These are phyloP conservation scores for Arabidopsis thaliana DNA, from an alignment of 345 rosid genomes.

Conservation along the genomic window DNA sequence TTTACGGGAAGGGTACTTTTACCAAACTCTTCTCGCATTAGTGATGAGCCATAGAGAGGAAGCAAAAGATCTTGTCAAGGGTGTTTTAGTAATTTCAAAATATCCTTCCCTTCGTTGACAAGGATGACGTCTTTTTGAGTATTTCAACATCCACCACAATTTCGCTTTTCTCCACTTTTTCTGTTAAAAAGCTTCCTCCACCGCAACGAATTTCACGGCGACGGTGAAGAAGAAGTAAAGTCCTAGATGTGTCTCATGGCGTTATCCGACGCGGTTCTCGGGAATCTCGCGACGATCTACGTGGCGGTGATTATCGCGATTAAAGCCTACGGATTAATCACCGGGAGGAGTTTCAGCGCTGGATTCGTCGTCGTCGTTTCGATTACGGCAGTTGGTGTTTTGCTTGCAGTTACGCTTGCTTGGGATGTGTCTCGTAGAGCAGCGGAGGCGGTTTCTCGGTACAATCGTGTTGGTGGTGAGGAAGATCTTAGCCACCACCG, in stretches of 20 bases:
- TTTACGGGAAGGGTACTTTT: not conserved
- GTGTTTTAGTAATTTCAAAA: not conserved
- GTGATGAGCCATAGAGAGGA: too few relatives aligned
- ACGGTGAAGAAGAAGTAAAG: not conserved
- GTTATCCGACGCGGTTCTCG: conserved; percentile 79
- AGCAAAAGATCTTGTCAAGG: not conserved
- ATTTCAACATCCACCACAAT: conserved; percentile 23
- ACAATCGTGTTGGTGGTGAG: conserved; percentile 35
- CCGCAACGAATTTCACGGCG: conserved; percentile 22
- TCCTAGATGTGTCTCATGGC: conserved; percentile 59
- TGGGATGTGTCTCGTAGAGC: conserved; percentile 93
- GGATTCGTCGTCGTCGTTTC: conserved; percentile 73
- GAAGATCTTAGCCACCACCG: conserved; percentile 43
- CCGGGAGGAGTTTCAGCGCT: conserved; percentile 69
- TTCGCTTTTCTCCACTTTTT: conserved; percentile 12
- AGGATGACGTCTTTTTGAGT: conserved; percentile 10
- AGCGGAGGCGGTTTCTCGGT: conserved; percentile 62
- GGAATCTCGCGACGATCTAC: conserved; percentile 85
- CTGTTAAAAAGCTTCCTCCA: not conserved
- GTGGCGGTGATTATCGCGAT: conserved; percentile 77
- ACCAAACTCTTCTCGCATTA: not conserved
- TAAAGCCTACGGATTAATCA: conserved; percentile 62
- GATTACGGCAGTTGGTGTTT: conserved; percentile 63
- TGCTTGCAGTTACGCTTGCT: conserved; percentile 73
- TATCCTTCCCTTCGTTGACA: not conserved